phyloP scores from a whole-genome alignment of 768 basidiomycete species.

The Lactarius pseudohatsudake region DNA sequence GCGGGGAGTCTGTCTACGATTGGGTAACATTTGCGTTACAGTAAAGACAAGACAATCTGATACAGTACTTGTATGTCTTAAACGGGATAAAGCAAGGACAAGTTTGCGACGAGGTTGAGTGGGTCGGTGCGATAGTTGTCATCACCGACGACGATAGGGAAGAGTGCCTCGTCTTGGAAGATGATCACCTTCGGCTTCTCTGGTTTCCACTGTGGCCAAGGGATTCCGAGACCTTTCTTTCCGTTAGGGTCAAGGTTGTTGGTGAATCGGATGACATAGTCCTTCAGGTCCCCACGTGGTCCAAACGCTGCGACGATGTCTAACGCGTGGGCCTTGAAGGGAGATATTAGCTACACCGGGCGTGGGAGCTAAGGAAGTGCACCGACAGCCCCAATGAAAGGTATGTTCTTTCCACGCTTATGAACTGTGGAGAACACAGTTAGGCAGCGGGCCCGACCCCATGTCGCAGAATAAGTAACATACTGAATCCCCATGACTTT shows the following conservation, averaged over 20 bases:
- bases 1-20: neutral
- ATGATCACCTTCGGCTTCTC: slow-evolving; percentile 15
- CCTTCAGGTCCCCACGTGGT: slow-evolving; percentile 10
- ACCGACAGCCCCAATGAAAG: slow-evolving; percentile 25
- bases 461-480: neutral
- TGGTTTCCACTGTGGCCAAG: slow-evolving; percentile 27
- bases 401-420: slow-evolving; percentile 20
- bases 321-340: slow-evolving; percentile 4
- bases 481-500: slow-evolving; percentile 25
- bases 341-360: neutral
- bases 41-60: neutral
- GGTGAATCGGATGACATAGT: slow-evolving; percentile 25
- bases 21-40: neutral
- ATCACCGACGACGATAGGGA: slow-evolving; percentile 12
- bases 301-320: slow-evolving; percentile 20
- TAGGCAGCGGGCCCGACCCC: no score
- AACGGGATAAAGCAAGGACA: slow-evolving; percentile 24
- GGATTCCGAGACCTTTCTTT: slow-evolving; percentile 1
- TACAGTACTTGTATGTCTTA: slow-evolving; percentile 3
- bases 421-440: slow-evolving; percentile 6
- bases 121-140: slow-evolving; percentile 24
- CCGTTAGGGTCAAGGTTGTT: slow-evolving; percentile 28
- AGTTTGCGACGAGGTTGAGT: slow-evolving; percentile 13
- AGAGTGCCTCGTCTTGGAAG: slow-evolving; percentile 13
- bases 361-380: neutral